Evolutionary conservation across 345 rosid species (phyloP).

Genomic region (Psidium friedrichsthalianum): DNA sequence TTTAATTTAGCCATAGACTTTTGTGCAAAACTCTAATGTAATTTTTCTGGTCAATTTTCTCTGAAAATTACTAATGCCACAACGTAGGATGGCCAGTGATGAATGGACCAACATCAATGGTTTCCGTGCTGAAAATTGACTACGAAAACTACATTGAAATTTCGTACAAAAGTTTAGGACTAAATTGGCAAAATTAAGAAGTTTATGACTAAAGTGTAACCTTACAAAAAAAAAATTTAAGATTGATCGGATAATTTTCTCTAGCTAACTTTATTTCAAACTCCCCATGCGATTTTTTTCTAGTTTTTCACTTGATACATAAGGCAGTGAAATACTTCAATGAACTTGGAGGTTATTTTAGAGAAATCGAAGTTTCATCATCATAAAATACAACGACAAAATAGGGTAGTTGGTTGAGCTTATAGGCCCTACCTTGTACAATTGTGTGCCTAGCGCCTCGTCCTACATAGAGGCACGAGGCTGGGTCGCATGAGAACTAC

Average conservation of each 20-base stretch:
- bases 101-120: background rate
- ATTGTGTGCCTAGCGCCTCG: background rate
- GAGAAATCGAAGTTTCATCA: background rate
- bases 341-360: background rate
- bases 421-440: background rate
- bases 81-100: fast-evolving
- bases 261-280: background rate
- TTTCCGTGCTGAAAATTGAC: background rate
- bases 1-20: background rate
- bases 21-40: background rate
- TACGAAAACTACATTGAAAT: background rate
- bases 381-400: background rate
- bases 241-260: background rate
- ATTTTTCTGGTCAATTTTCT: fast-evolving
- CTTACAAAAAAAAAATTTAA: background rate
- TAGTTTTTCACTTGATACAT: background rate
- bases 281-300: background rate
- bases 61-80: background rate
- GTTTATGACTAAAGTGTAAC: background rate
- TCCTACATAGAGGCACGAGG: background rate
- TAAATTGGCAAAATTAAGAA: background rate
- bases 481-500: background rate
- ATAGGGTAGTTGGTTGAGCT: background rate
- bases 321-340: background rate
- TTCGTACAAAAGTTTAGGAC: background rate